A percentile compares a stretch with the other conserved stretches of the same genome.
phyloP scores from a whole-genome alignment of 2,329 filamentous ascomycete genomes.

The Cladosporium sp. region DNA sequence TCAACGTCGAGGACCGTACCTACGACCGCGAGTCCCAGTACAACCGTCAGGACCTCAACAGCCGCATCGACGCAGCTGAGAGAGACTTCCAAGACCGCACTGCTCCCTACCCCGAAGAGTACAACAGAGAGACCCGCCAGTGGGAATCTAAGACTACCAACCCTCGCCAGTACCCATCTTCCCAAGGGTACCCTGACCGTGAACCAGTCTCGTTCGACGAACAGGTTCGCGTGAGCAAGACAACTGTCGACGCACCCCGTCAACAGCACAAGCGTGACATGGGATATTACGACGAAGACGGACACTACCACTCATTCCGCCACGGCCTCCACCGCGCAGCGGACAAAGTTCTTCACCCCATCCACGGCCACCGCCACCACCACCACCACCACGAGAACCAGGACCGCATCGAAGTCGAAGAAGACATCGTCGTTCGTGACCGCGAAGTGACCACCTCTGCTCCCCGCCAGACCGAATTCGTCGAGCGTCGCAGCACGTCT shows the following conservation, averaged over 20 bases:
- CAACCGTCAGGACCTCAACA: constrained; percentile 49
- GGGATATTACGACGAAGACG: constrained; percentile 78
- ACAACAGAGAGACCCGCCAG: constrained; percentile 30
- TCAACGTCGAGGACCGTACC: constrained; percentile 58
- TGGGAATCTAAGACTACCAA: constrained; percentile 39
- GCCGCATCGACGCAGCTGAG: constrained; percentile 53
- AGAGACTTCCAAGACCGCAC: constrained; percentile 42
- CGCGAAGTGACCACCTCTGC: constrained; percentile 41
- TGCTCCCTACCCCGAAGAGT: constrained; percentile 37
- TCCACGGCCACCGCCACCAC: constrained; percentile 41
- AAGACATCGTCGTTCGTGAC: constrained; percentile 48
- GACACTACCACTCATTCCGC: constrained; percentile 70
- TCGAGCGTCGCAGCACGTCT: constrained; percentile 22
- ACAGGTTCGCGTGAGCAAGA: constrained; percentile 48
- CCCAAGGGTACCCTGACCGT: constrained; percentile 37
- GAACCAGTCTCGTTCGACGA: constrained; percentile 33
- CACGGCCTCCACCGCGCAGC: constrained; percentile 64
- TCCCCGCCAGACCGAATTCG: constrained; percentile 28
- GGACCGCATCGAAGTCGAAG: constrained; percentile 30
- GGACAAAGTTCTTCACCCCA: constrained; percentile 61
- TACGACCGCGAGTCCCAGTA: constrained; percentile 45
- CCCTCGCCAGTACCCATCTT: constrained; percentile 31
- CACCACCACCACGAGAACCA: constrained; percentile 42
- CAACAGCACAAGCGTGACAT: constrained; percentile 56
- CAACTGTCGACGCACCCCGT: constrained; percentile 40